Percentiles rank a stretch among this genome's conserved stretches.
Evolutionary conservation across 2,329 filamentous ascomycete species (phyloP).

Genomic region (Microsporum canis): DNA sequence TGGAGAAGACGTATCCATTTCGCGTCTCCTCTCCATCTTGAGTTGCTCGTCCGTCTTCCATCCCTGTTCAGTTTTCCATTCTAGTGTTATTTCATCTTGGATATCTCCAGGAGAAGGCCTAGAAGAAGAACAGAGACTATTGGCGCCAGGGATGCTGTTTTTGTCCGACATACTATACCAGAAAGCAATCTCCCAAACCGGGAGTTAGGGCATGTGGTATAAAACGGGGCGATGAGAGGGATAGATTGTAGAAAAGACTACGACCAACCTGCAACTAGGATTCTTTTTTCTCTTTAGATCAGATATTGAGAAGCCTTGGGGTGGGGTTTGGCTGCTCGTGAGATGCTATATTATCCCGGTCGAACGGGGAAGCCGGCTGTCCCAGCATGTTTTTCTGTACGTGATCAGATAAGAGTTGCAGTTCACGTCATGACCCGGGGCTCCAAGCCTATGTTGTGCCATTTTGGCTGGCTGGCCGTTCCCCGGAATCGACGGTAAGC

Average conservation of each 20-base stretch:
- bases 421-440: neutral
- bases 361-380: too few relatives aligned
- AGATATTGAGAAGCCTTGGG: neutral
- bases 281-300: neutral
- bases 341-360: too few relatives aligned
- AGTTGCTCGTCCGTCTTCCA: neutral
- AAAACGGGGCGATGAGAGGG: neutral
- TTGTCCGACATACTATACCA: neutral
- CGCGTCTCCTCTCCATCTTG: neutral
- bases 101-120: too few relatives aligned
- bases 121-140: neutral
- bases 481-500: neutral
- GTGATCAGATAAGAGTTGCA: neutral
- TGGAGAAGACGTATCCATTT: too few relatives aligned
- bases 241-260: neutral
- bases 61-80: too few relatives aligned
- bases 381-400: neutral
- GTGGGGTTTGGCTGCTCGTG: neutral
- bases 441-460: neutral
- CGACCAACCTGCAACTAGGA: neutral
- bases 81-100: too few relatives aligned
- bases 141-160: neutral
- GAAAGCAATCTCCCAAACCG: neutral
- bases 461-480: neutral
- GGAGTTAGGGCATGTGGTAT: neutral